phyloP scores from a whole-genome alignment of 345 rosid genomes.

The Luvunga scandens region DNA sequence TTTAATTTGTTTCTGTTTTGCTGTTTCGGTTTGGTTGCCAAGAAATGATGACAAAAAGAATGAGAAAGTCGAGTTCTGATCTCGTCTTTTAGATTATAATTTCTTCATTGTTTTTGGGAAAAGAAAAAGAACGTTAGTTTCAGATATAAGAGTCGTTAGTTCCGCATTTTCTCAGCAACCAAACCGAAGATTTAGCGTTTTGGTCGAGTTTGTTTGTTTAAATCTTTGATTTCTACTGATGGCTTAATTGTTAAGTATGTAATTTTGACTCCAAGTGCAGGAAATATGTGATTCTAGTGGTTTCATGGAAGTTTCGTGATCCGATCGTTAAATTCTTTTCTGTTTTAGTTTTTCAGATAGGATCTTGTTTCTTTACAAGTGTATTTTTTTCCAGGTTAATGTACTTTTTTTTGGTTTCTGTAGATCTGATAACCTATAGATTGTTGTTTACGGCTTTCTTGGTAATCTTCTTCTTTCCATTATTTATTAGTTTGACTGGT shows the following conservation, averaged over 20 bases:
- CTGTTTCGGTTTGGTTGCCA: slow-evolving; percentile 17
- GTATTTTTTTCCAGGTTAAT: neutral
- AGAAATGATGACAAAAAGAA: neutral
- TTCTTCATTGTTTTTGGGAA: neutral
- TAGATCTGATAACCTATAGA: slow-evolving; percentile 1
- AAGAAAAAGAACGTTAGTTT: neutral
- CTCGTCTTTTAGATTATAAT: neutral
- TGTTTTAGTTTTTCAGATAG: slow-evolving; percentile 1
- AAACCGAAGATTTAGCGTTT: neutral
- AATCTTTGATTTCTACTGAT: neutral
- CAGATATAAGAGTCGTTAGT: neutral
- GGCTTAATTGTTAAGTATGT: neutral
- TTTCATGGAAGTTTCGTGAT: neutral
- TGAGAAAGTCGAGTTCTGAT: neutral
- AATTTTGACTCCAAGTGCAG: neutral
- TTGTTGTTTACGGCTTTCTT: neutral
- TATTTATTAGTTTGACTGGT: neutral
- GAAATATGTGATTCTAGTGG: neutral
- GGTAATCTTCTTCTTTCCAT: neutral
- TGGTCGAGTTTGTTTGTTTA: neutral
- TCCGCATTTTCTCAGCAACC: neutral
- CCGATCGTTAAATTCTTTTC: neutral
- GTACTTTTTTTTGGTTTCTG: neutral
- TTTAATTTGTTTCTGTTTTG: neutral
- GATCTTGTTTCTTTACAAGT: neutral